phyloP scores from a whole-genome alignment of 116 monocot genomes.

The Dioscorea cayenensis region DNA sequence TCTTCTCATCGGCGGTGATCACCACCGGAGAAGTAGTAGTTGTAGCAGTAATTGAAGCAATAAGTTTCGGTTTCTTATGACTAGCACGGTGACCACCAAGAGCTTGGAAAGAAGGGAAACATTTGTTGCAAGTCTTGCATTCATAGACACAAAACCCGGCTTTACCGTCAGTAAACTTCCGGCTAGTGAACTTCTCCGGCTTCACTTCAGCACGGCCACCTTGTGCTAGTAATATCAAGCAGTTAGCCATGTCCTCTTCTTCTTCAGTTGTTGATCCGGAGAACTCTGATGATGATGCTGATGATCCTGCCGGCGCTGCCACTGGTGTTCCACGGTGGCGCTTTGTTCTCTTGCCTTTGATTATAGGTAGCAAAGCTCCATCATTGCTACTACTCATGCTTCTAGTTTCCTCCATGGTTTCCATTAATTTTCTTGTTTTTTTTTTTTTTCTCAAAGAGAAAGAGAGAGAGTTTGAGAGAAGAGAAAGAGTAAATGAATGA shows the following conservation, averaged over 20 bases:
- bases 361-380: background rate
- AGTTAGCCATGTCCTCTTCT: conserved; percentile 78
- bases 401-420: conserved; percentile 9
- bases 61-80: conserved; percentile 55
- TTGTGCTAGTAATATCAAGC: conserved; percentile 69
- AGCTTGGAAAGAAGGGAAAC: conserved; percentile 79
- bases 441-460: background rate
- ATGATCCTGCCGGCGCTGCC: conserved; percentile 4
- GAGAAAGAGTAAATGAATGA: background rate
- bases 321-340: conserved; percentile 6
- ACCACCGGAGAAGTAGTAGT: too few relatives aligned
- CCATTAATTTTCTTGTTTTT: background rate
- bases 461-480: conserved; percentile 1
- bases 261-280: conserved; percentile 25
- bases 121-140: conserved; percentile 78
- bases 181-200: conserved; percentile 18
- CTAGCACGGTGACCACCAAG: conserved; percentile 88
- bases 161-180: conserved; percentile 13
- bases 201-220: conserved; percentile 28
- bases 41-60: background rate
- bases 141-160: conserved; percentile 30
- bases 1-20: background rate
- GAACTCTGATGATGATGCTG: conserved; percentile 26
- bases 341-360: conserved; percentile 40
- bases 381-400: conserved; percentile 5